phyloP scores from a whole-genome alignment of 352 stramenopile genomes.

The Phytophthora parvispora region DNA sequence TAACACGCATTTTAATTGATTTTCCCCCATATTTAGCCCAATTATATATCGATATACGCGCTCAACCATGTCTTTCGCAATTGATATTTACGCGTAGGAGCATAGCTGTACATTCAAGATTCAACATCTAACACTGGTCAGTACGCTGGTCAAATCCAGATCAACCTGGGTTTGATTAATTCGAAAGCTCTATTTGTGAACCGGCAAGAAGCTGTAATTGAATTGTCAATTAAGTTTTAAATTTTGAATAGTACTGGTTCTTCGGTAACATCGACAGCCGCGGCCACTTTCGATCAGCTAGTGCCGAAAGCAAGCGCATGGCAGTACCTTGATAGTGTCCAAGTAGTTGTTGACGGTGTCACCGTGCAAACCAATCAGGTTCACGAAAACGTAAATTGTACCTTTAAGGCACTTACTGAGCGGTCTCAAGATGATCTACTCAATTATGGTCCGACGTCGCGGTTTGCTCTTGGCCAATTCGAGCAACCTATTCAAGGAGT shows the following conservation, averaged over 20 bases:
- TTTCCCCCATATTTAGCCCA: no score
- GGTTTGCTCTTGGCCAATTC: neutral
- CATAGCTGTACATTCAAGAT: neutral
- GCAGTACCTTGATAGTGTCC: neutral
- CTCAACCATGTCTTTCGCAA: no score
- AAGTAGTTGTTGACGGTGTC: neutral
- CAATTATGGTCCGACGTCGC: conserved; percentile 2
- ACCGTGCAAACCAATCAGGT: neutral
- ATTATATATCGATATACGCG: no score
- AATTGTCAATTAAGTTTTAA: conserved; percentile 10
- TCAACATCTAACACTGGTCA: neutral
- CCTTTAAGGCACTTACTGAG: conserved; percentile 12
- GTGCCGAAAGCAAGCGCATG: neutral
- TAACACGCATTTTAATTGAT: no score
- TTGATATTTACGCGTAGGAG: no score
- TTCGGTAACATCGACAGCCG: neutral
- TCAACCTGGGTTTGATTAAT: neutral
- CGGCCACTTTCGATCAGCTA: conserved; percentile 3
- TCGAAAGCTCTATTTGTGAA: conserved; percentile 9
- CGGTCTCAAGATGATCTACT: neutral
- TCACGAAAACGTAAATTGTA: conserved; percentile 7
- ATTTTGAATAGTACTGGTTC: conserved; percentile 1
- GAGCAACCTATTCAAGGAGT: neutral
- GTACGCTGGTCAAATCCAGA: conserved; percentile 6
- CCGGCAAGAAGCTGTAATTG: conserved; percentile 14